A percentile compares a stretch with the other conserved stretches of the same genome.
These are phyloP conservation scores for Dothideomycetidae sp. DNA, from an alignment of 2,329 filamentous ascomycete species.

Conservation along the genomic window DNA sequence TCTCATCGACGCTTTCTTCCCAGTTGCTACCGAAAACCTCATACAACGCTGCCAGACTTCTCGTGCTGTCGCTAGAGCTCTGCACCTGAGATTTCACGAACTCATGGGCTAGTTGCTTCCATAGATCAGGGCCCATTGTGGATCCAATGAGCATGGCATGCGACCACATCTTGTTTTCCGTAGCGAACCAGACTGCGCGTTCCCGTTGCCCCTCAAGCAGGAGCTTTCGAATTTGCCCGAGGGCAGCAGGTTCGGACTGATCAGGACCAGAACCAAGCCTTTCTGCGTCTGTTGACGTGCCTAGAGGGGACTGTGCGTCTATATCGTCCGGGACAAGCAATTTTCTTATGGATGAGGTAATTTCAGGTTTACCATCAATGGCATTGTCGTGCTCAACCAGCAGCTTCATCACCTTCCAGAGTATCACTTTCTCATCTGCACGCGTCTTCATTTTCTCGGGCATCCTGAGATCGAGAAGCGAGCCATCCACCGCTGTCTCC, in stretches of 20 bases:
- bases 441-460: constrained; percentile 52
- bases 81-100: constrained; percentile 94
- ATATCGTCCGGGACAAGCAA: constrained; percentile 51
- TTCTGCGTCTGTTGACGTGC: constrained; percentile 8
- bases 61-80: constrained; percentile 60
- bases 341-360: constrained; percentile 60
- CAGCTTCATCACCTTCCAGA: constrained; percentile 75
- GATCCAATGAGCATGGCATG: constrained; percentile 87
- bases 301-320: constrained; percentile 22
- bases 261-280: constrained; percentile 37
- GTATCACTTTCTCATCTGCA: constrained; percentile 59
- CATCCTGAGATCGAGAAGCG: constrained; percentile 36
- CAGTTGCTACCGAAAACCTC: constrained; percentile 87
- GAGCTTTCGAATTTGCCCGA: constrained; percentile 58
- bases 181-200: constrained; percentile 83
- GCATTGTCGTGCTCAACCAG: constrained; percentile 77
- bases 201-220: constrained; percentile 73
- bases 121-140: constrained; percentile 57
- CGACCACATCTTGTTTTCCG: constrained; percentile 87
- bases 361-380: constrained; percentile 56
- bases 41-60: constrained; percentile 82
- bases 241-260: constrained; percentile 50
- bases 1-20: constrained; percentile 88
- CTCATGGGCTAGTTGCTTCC: constrained; percentile 87
- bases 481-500: constrained; percentile 39